Evolutionary conservation across 1,284 basidiomycete species (phyloP).

Genomic region (Malassezia japonica): DNA sequence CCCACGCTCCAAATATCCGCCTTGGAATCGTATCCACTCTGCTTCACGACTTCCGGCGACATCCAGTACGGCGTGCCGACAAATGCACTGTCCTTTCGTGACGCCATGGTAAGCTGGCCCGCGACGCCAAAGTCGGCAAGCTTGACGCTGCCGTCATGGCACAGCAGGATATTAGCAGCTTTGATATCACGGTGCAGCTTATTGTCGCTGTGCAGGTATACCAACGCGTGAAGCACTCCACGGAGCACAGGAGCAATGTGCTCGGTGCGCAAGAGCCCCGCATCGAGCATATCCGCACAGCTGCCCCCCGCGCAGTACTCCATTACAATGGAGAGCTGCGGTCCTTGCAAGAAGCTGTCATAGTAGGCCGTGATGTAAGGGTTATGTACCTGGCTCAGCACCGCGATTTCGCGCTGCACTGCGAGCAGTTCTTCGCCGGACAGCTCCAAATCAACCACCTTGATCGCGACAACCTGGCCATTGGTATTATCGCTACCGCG

Average conservation of each 20-base stretch:
- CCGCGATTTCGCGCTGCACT: conserved; percentile 85
- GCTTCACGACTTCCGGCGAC: conserved; percentile 98
- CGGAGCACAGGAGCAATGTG: conserved; percentile 88
- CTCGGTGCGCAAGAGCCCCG: conserved; percentile 88
- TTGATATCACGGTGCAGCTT: conserved; percentile 99
- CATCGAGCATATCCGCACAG: conserved; percentile 93
- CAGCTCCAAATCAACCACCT: conserved; percentile 94
- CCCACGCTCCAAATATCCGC: conserved; percentile 98
- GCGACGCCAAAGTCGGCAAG: conserved; percentile 99
- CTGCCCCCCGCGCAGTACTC: conserved; percentile 99
- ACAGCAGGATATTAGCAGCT: conserved; percentile 91
- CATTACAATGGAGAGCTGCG: conserved; percentile 97
- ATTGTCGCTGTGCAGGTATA: conserved; percentile 80
- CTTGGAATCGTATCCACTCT: conserved; percentile 96
- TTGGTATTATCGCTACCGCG: conserved; percentile 37
- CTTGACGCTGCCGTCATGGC: conserved; percentile 83
- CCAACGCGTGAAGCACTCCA: conserved; percentile 90
- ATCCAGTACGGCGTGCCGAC: conserved; percentile 99
- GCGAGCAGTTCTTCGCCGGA: conserved; percentile 97
- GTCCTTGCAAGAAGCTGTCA: conserved; percentile 84
- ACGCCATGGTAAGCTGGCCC: conserved; percentile 91
- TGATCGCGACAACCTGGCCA: conserved; percentile 69
- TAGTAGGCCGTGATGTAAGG: conserved; percentile 98
- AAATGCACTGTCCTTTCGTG: conserved; percentile 96
- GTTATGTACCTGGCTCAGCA: conserved; percentile 97